Evolutionary conservation across 768 basidiomycete genomes (phyloP).

Genomic region (Phlegmacium glaucopus): DNA sequence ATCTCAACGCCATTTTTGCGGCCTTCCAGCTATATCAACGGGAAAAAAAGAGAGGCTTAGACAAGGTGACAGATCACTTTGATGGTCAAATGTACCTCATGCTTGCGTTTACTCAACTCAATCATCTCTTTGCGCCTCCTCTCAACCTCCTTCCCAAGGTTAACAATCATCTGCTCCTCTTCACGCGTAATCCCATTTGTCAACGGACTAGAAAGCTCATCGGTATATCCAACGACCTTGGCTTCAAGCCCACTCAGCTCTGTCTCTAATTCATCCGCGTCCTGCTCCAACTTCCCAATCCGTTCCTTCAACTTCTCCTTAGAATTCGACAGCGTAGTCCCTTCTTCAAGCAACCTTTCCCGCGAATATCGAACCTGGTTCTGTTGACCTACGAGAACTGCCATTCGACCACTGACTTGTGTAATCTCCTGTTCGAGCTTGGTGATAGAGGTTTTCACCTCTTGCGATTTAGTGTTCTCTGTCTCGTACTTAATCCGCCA

Average conservation of each 20-base stretch:
- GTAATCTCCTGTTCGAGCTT: constrained; percentile 87
- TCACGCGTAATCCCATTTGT: constrained; percentile 67
- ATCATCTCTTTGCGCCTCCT: constrained; percentile 65
- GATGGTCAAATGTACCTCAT: constrained; percentile 52
- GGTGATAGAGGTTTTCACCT: constrained; percentile 70
- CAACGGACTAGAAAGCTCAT: constrained; percentile 75
- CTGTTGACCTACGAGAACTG: constrained; percentile 66
- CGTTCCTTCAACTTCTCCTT: constrained; percentile 65
- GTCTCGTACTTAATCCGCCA: constrained; percentile 74
- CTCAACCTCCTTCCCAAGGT: constrained; percentile 75
- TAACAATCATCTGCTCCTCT: constrained; percentile 65
- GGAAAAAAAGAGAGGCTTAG: background rate
- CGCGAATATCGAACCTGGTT: constrained; percentile 66
- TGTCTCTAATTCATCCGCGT: constrained; percentile 67
- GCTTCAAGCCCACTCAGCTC: constrained; percentile 63
- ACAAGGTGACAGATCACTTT: background rate
- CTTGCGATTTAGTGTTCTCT: constrained; percentile 60
- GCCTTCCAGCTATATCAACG: constrained; percentile 55
- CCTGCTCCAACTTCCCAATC: constrained; percentile 59
- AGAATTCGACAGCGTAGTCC: constrained; percentile 55
- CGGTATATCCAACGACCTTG: constrained; percentile 59
- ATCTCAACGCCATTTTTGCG: constrained; percentile 84
- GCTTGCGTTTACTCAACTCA: constrained; percentile 62
- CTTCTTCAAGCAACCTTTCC: constrained; percentile 65
- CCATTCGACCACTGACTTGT: constrained; percentile 64